Evolutionary conservation across 2,329 filamentous ascomycete genomes (phyloP).

Genomic region (Colletotrichum somersetense): DNA sequence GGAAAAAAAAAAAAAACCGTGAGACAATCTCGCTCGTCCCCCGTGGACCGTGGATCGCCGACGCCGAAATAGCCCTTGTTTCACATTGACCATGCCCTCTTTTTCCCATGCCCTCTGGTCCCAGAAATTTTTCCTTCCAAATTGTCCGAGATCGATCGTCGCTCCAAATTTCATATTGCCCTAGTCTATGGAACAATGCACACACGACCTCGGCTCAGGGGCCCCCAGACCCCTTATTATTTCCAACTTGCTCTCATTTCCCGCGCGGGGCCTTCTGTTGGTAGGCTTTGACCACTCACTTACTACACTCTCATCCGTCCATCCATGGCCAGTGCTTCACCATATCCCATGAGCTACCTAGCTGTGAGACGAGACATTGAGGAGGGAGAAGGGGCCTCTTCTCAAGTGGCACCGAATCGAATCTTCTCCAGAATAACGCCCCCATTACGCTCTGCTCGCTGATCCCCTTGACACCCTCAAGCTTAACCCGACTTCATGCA

Average conservation of each 20-base stretch:
- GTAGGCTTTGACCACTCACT: not conserved
- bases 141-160: conserved; percentile 42
- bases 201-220: conserved; percentile 17
- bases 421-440: not conserved
- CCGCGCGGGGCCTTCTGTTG: conserved; percentile 5
- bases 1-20: not conserved
- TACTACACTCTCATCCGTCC: not conserved
- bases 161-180: conserved; percentile 32
- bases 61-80: conserved; percentile 38
- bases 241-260: conserved; percentile 25
- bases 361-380: conserved; percentile 21
- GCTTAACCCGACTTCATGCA: conserved; percentile 40
- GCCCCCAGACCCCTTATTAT: conserved; percentile 6
- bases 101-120: conserved; percentile 36
- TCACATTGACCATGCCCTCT: conserved; percentile 38
- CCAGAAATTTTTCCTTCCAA: conserved; percentile 25
- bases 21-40: conserved; percentile 22
- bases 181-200: conserved; percentile 4
- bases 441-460: not conserved
- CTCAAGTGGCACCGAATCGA: conserved; percentile 21
- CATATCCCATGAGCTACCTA: not conserved
- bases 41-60: conserved; percentile 22
- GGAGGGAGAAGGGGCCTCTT: conserved; percentile 1
- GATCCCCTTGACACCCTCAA: conserved; percentile 12
- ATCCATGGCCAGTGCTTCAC: not conserved